Evolutionary conservation across 306 rosid species (phyloP), one percentile per base, ranked within the genome.

Genomic region (Vigna unguiculata): DNA sequence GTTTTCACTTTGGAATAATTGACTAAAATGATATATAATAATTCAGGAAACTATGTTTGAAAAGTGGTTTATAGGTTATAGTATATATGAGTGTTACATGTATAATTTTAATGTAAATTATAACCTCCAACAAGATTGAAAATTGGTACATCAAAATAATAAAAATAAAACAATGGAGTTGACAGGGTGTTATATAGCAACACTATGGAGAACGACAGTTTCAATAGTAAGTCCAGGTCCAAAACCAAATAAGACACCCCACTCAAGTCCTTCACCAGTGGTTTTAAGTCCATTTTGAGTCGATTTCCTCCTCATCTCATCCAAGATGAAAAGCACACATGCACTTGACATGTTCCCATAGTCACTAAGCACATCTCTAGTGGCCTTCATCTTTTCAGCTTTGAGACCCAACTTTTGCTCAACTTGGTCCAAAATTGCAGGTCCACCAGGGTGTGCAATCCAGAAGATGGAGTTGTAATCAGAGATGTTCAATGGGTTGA

Each of bases 301-400:
- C 0, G 91, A 90, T 64, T 77, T 85, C 79, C 16, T 86, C 54
- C 97, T 84, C 89, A 92, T 87, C 45, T 90, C 86, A 51, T 92
- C 89, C 77, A 90, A 66, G 47, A 92, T 86, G 66, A 92, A 92
- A 15, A 90, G 17, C 14, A 92, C 96, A 61, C 91, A 90, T 2
- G 97, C 97, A 59, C 97, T 90, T 8, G 96, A 85, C 97, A 90
- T 90, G 82, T 91, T 91, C 1, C 93, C 95, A 32, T 76, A 90
- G 9, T 88, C 90, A 5, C 89, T 85, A 1, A 90, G 85, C 7
- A 92, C 83, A 1, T 92, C 84, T 3, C 90, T 84, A 2, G 82
- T 82, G 22, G 74, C 78, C 5, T 4, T 76, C 81, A 81, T 69
- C 69, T 76, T 81, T n/a, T 81, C 78, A 7, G 74, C 69, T 2